Evolutionary conservation across 1,284 basidiomycete genomes (phyloP).

Genomic region (Sparassis latifolia): DNA sequence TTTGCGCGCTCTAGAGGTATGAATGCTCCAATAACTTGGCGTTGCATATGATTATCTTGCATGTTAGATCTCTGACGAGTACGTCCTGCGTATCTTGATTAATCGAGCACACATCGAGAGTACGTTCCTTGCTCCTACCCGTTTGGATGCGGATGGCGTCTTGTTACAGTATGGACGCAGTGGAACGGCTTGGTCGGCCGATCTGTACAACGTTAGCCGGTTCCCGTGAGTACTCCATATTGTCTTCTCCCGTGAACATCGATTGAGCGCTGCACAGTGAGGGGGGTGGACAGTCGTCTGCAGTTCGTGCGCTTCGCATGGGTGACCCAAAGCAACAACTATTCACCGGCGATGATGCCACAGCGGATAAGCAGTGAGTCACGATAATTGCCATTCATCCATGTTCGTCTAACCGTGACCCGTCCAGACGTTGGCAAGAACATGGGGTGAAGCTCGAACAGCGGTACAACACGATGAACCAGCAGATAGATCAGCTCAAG

Average conservation of each 20-base stretch:
- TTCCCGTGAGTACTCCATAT: constrained; percentile 46
- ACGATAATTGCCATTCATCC: constrained; percentile 11
- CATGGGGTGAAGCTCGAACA: constrained; percentile 13
- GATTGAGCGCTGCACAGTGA: constrained; percentile 38
- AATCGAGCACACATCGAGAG: constrained; percentile 71
- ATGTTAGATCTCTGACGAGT: constrained; percentile 64
- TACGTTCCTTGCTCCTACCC: constrained; percentile 56
- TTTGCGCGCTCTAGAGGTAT: constrained; percentile 78
- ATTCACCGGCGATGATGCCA: constrained; percentile 35
- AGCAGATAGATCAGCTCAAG: constrained; percentile 6
- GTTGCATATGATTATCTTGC: not conserved
- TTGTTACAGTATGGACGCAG: constrained; percentile 39
- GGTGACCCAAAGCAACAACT: constrained; percentile 42
- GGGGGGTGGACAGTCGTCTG: constrained; percentile 49
- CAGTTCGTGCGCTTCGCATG: constrained; percentile 28
- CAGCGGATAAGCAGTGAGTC: constrained; percentile 26
- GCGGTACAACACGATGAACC: constrained; percentile 6
- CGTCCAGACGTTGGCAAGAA: constrained; percentile 14
- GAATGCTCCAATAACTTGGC: not conserved
- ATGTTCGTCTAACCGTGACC: not conserved
- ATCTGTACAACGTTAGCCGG: constrained; percentile 53
- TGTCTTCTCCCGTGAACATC: too few relatives aligned
- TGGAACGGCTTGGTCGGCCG: constrained; percentile 54
- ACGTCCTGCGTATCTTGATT: constrained; percentile 79
- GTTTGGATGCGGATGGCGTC: constrained; percentile 51